Evolutionary conservation across 768 basidiomycete species (phyloP), one percentile per base, ranked within the genome.

Genomic region (Auriscalpium vulgare): DNA sequence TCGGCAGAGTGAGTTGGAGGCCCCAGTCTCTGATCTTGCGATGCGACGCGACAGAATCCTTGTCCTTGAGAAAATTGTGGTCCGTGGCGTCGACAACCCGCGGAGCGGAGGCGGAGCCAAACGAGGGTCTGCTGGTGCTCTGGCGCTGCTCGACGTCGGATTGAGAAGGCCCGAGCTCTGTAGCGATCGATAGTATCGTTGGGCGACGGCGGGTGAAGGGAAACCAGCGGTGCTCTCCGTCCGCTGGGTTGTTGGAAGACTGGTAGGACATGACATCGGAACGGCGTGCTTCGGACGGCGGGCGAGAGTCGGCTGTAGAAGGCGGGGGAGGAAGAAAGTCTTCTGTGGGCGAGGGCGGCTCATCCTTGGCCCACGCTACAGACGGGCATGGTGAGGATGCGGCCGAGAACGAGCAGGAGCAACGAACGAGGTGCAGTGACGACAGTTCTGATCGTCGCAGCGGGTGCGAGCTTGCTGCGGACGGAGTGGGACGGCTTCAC

Each of bases 341-440:
- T 46, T 77, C 77, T 3, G 72, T 78, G 1, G 88, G 87, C 0
- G 88, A 89, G 4, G 87, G 87, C 4, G 88, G 88, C 65, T 92
- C 90, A 66, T 91, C 85, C 62, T 80, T 76, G 4, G 89, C 90
- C 89, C 89, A 92, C 50, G 90, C 89, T 92, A 45, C 60, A 47
- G 38, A 29, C 4, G n/a, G 45, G 14, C 2, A 4, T 45, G 57
- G 56, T 55, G 17, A 44, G 51, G 46, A n/a, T 35, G 10, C 16
- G 14, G 23, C 9, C 47, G 29, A 34, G 17, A 56, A 40, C 34
- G 46, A 38, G 29, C 29, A 29, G 4, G 29, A 29, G 29, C 2
- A 35, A 77, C 82, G 64, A 68, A 90, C 88, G 87, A 58, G 88
- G 88, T 36, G 78, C 74, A 53, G 86, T 88, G 55, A 88, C 72